These are phyloP conservation scores for Micractinium conductrix DNA, from an alignment of 139 green algal species.

Conservation along the genomic window DNA sequence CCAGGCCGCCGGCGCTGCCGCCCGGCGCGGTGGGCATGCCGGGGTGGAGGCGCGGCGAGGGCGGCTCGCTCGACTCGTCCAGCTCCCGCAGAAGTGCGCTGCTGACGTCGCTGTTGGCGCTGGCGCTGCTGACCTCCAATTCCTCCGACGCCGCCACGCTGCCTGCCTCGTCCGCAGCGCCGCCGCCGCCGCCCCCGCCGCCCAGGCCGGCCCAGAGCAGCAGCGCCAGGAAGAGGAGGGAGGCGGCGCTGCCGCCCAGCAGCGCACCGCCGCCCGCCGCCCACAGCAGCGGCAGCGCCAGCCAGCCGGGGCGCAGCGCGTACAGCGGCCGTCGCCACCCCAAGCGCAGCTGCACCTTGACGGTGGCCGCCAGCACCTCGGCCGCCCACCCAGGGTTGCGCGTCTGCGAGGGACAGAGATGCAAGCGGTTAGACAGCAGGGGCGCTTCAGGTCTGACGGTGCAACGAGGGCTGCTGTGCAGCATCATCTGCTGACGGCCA, in stretches of 20 bases:
- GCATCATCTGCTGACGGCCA: not conserved
- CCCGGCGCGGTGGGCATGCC: not conserved
- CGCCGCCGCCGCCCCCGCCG: not conserved
- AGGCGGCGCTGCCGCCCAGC: conserved; percentile 9
- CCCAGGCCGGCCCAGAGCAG: conserved; percentile 12
- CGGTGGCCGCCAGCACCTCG: conserved; percentile 37
- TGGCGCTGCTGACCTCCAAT: not conserved
- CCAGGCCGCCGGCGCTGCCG: no score
- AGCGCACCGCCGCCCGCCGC: not conserved
- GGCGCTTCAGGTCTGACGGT: no score
- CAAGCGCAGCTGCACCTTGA: conserved; percentile 41
- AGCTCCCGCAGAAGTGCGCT: conserved; percentile 20
- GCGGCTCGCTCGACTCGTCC: conserved; percentile 18
- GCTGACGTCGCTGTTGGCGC: conserved; percentile 22
- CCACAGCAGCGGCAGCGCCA: conserved; percentile 31
- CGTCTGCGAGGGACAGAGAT: not conserved
- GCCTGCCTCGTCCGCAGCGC: not conserved
- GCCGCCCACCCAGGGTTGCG: conserved; percentile 24
- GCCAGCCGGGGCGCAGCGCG: conserved; percentile 28
- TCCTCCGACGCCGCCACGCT: not conserved
- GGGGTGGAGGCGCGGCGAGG: not conserved
- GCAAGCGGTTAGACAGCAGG: not conserved
- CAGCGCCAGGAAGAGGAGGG: conserved; percentile 20
- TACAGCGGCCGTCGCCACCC: conserved; percentile 40
- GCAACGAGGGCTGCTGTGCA: no score